These are phyloP conservation scores for Lolium rigidum DNA, from an alignment of 176 grass and related monocot species.

Conservation along the genomic window DNA sequence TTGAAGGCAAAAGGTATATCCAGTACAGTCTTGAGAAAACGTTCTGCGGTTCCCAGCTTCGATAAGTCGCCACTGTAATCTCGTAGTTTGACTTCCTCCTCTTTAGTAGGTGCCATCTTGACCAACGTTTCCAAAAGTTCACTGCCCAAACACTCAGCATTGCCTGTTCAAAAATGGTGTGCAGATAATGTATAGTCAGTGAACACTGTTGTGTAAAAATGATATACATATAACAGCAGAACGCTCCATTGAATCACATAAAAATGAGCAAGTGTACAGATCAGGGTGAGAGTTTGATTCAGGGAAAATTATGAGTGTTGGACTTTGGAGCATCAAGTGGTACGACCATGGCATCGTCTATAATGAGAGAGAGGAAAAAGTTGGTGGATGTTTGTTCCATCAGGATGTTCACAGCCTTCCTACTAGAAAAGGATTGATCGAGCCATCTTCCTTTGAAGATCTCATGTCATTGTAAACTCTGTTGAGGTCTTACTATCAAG, in stretches of 20 bases:
- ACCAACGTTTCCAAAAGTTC: conserved; percentile 99
- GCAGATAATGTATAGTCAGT: conserved; percentile 5
- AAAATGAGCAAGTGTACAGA: background rate
- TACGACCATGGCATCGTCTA: background rate
- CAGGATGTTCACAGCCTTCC: conserved; percentile 17
- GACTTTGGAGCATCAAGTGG: background rate
- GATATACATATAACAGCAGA: background rate
- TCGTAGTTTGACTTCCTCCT: conserved; percentile 89
- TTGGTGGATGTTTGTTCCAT: background rate
- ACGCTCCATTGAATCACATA: background rate
- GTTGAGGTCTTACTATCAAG: conserved; percentile 35
- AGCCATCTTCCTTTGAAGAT: background rate
- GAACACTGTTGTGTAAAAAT: background rate
- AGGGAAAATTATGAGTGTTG: background rate
- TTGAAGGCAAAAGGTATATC: conserved; percentile 99
- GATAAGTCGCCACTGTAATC: conserved; percentile 75
- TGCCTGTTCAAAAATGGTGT: conserved; percentile 61
- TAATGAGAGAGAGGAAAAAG: background rate
- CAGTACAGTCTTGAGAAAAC: conserved; percentile 83
- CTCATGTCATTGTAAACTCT: conserved; percentile 30
- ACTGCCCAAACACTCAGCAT: conserved; percentile 78
- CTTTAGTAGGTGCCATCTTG: conserved; percentile 98
- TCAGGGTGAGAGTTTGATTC: background rate
- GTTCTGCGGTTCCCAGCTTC: conserved; percentile 87
- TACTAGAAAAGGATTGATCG: conserved; percentile 3